Evolutionary conservation across 257 asterid species (phyloP).

Genomic region (Nicotiana obtusifolia): DNA sequence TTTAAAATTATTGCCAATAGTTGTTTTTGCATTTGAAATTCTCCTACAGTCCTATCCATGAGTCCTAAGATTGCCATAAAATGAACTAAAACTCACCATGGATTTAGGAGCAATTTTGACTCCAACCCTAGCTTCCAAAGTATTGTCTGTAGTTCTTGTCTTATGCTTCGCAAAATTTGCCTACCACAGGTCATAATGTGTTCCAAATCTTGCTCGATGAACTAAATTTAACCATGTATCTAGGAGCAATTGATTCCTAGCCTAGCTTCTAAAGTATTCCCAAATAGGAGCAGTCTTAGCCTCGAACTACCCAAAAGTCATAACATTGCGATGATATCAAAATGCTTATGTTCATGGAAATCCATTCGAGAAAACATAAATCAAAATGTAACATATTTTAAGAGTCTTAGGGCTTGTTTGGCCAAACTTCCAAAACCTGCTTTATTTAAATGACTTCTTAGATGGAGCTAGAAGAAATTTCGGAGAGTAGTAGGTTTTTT

Average conservation of each 20-base stretch:
- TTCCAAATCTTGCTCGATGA: background rate
- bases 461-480: background rate
- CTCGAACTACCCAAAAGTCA: background rate
- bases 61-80: background rate
- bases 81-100: background rate
- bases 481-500: background rate
- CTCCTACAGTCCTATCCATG: background rate
- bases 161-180: conserved; percentile 1
- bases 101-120: background rate
- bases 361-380: background rate
- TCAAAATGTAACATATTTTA: background rate
- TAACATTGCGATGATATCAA: background rate
- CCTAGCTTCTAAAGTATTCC: background rate
- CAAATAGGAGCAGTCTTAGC: background rate
- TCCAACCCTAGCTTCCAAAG: background rate
- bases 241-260: background rate
- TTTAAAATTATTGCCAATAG: background rate
- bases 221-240: background rate
- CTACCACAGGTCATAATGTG: background rate
- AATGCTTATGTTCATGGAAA: background rate
- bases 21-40: background rate
- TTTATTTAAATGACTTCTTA: background rate
- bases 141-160: background rate
- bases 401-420: background rate
- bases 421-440: background rate